Evolutionary conservation across 108 stramenopile species (phyloP), one percentile per base, ranked within the genome.

Genomic region (Cyclotella sp.): DNA sequence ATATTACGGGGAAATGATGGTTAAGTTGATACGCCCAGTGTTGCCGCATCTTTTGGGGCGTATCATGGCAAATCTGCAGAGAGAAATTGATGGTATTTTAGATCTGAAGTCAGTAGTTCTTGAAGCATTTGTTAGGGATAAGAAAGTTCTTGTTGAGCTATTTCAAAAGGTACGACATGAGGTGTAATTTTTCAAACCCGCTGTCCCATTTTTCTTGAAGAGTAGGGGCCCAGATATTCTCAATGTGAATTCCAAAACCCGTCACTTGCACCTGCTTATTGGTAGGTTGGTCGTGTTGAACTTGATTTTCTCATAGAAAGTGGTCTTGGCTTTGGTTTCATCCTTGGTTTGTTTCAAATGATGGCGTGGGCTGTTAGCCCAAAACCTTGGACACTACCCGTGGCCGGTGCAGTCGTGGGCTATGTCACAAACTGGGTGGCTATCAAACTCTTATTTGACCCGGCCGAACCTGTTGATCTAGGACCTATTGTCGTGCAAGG

Each of bases 371-470:
- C 91, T 51, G 77, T 95, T 27, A 97, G 93, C 44, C 85, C 76
- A 30, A 69, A 89, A 84, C n/a, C 88, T 70, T 84, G 91, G 82
- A 77, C 78, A 73, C 57, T 91, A 73, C 69, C 74, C 74, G 70
- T 82, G 59, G 91, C 88, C 18, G 96, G 96, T 30, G 89, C 92
- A 30, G n/a, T 93, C 19, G 96, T 97, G 19, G 96, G 96, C 43
- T 97, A 89, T 83, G 76, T 91, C 11, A 99, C 98, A 1, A 99
- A 99, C 82, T 97, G 88, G 81, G 68, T 98, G 60, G 98, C 97
- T 29, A 85, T 99, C 42, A 95, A 96, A 85, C 73, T 96, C 9
- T 94, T 99, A 45, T 99, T 99, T 75, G 62, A 80, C 62, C 98
- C 98, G 3, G 69, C 94, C 14, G 85, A 97, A 28, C 97, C 97